Base-by-base conservation (phyloP, 2,329 filamentous ascomycete species). In the Talaromyces sp. region DNA sequence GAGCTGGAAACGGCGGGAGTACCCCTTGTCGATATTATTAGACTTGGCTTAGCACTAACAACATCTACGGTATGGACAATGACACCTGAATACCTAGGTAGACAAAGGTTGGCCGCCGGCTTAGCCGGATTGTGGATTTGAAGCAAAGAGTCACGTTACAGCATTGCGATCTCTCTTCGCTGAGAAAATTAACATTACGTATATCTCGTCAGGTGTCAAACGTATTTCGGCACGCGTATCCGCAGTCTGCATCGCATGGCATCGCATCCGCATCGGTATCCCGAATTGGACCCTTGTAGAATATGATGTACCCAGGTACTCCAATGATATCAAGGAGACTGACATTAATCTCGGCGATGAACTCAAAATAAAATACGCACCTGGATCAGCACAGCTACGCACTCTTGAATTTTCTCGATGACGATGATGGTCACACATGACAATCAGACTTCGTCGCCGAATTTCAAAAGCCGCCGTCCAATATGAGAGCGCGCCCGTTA, bases 1-100 rank as follows among this genome's bases (percentile, higher is more conserved):
- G 59, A 62, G 47, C 35, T 62, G 60, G 60, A 43, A 54, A 22
- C 33, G 17, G 47, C 49, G 47, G 33, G 33, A n/a, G n/a, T 8
- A 39, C 33, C 13, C 13, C 13, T n/a, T 27, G 47, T 50, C 49
- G 27, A 52, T 52, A 33, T n/a, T 52, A 52, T n/a, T 31, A 33
- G 27, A 33, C 49, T 49, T 52, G 49, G 25, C 49, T n/a, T 52
- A 33, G 49, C 35, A 37, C 27, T 27, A 27, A 27, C 47, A 49
- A 5, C 11, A 2, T 25, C 43, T 25, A 45, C 41, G 19, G n/a
- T 27, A 47, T 31, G 47, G 22, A 49, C 19, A 15, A 49, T 13
- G 45, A 27, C 45, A 27, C 45, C 45, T 49, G 45, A 49, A 49
- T 7, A 31, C 27, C 27, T 31, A 31, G 27, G 27, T 49, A 49